Conservation (phyloP, 139 green algal genomes). For the Chlamydomonas schloesseri region DNA sequence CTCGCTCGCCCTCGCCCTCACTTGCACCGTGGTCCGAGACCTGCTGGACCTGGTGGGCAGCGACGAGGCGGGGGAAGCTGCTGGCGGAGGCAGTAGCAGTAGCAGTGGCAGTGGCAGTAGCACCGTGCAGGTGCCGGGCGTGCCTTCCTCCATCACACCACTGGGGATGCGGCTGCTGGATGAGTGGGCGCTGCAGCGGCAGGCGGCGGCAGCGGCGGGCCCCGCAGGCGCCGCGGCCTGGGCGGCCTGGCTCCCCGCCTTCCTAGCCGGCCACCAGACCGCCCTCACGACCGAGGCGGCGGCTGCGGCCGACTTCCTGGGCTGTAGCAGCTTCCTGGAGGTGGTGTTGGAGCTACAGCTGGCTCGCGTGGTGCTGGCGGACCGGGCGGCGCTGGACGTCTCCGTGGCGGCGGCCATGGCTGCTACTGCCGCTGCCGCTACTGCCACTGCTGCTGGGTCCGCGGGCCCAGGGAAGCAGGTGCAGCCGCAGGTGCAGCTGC, state of each 20-base stretch:
- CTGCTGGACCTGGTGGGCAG: background rate
- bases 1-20: background rate
- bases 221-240: too few species aligned
- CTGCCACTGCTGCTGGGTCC: too few species aligned
- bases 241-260: background rate
- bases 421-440: too few species aligned
- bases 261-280: background rate
- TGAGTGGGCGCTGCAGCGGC: background rate
- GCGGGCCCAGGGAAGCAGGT: too few species aligned
- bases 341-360: background rate
- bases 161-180: background rate
- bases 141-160: background rate
- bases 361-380: background rate
- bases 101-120: too few species aligned
- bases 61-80: background rate
- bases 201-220: too few species aligned
- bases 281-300: background rate
- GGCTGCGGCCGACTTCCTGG: background rate
- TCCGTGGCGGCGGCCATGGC: background rate
- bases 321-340: background rate
- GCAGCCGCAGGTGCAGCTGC: background rate
- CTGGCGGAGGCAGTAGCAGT: too few species aligned
- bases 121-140: background rate
- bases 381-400: background rate
- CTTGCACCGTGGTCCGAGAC: background rate